Conservation (phyloP, 768 basidiomycete genomes). For the Lentinula detonsa region DNA sequence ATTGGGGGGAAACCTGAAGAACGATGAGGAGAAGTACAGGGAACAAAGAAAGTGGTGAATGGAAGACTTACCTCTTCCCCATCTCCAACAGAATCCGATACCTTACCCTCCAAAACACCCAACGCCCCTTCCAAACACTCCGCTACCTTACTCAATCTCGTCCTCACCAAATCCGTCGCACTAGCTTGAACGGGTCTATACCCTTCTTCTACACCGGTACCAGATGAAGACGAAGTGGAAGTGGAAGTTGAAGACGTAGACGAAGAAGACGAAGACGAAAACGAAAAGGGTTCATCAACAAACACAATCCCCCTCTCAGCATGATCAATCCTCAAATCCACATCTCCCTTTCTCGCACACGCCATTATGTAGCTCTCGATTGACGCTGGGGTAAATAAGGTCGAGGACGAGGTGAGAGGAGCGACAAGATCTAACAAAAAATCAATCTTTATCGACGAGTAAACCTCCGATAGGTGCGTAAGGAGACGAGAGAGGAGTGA, state of each 20-base stretch:
- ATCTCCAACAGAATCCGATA: not conserved
- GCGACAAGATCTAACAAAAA: conserved; percentile 74
- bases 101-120: conserved; percentile 33
- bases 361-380: conserved; percentile 92
- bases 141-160: conserved; percentile 74
- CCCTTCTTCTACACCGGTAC: conserved; percentile 21
- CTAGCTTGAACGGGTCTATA: conserved; percentile 56
- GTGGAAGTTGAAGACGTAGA: conserved; percentile 11
- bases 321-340: conserved; percentile 85
- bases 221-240: conserved; percentile 12
- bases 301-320: conserved; percentile 81
- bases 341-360: conserved; percentile 81
- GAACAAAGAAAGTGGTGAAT: not conserved
- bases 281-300: conserved; percentile 43
- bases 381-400: conserved; percentile 65
- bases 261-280: conserved; percentile 8
- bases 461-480: conserved; percentile 88
- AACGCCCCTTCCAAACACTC: conserved; percentile 66
- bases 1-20: not conserved
- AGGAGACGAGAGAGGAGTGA: conserved; percentile 89
- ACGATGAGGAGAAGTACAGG: not conserved
- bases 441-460: conserved; percentile 76
- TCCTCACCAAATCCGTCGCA: conserved; percentile 65
- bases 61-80: not conserved
- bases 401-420: conserved; percentile 37